Evolutionary conservation across 176 grass and related monocot genomes (phyloP).

Genomic region (Eremochloa ophiuroides): DNA sequence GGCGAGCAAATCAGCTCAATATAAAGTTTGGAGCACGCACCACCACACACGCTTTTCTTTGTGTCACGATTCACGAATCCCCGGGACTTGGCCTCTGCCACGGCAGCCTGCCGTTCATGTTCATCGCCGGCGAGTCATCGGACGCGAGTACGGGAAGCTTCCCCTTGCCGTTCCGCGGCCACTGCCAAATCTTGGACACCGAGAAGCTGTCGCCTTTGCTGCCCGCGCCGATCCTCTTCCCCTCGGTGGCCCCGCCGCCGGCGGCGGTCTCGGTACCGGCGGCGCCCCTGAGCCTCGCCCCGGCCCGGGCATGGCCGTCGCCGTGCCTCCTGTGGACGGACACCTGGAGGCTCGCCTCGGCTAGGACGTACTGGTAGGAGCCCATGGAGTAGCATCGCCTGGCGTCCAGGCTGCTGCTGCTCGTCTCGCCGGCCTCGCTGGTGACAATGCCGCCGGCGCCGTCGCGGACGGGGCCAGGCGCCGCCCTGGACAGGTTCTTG

Average conservation of each 20-base stretch:
- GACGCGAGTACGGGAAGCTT: conserved; percentile 71
- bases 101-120: conserved; percentile 48
- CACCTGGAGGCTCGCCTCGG: conserved; percentile 70
- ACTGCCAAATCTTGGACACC: conserved; percentile 99
- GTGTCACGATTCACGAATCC: conserved; percentile 44
- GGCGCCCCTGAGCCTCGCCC: conserved; percentile 19
- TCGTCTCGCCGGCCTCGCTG: conserved; percentile 61
- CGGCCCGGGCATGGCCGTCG: conserved; percentile 26
- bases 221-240: conserved; percentile 64
- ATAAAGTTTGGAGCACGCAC: background rate
- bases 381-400: conserved; percentile 96
- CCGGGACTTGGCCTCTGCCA: conserved; percentile 52
- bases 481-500: conserved; percentile 46
- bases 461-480: background rate
- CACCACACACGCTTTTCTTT: background rate
- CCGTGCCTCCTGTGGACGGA: conserved; percentile 50
- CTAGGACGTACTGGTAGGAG: conserved; percentile 86
- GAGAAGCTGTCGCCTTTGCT: conserved; percentile 95
- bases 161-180: conserved; percentile 77
- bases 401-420: conserved; percentile 78
- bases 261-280: conserved; percentile 9
- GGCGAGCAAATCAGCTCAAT: conserved; percentile 16
- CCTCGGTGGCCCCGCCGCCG: conserved; percentile 1
- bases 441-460: conserved; percentile 18
- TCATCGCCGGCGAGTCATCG: conserved; percentile 55